phyloP scores from a whole-genome alignment of 1,284 basidiomycete species.

The Hymenochaete sp. region DNA sequence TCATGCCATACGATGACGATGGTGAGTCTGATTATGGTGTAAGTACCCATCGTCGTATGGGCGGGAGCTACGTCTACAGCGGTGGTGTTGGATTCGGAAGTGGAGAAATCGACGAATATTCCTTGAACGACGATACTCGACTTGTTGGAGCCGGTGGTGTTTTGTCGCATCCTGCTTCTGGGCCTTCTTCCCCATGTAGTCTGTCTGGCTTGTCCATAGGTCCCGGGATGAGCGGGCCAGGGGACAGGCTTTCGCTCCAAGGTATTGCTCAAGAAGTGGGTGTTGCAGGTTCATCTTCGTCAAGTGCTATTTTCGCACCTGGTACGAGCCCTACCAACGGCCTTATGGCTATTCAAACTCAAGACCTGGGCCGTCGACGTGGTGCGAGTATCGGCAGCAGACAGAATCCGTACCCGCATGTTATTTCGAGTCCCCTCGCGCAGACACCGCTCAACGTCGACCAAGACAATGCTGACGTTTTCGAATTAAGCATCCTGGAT shows the following conservation, averaged over 20 bases:
- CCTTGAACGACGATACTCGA: slow-evolving; percentile 5
- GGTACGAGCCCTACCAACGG: not conserved
- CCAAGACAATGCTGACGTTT: not conserved
- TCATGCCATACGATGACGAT: not conserved
- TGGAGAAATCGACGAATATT: slow-evolving; percentile 1
- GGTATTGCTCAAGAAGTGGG: not conserved
- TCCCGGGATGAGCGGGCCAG: not conserved
- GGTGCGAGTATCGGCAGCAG: slow-evolving; percentile 1
- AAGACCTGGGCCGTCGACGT: slow-evolving; percentile 1
- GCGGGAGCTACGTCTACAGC: not conserved
- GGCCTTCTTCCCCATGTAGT: slow-evolving; percentile 13
- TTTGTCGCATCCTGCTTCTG: slow-evolving; percentile 12
- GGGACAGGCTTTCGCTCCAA: slow-evolving; percentile 7
- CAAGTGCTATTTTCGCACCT: not conserved
- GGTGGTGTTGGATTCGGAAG: not conserved
- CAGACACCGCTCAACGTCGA: slow-evolving; percentile 13
- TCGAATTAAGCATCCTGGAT: not conserved
- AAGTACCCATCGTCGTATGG: not conserved
- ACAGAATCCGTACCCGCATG: not conserved
- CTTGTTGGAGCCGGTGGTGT: slow-evolving; percentile 16
- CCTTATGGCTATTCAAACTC: not conserved
- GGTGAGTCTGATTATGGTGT: slow-evolving; percentile 5
- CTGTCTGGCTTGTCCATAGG: slow-evolving; percentile 13
- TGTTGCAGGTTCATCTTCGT: not conserved
- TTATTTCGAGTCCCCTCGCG: slow-evolving; percentile 15